Evolutionary conservation across 1,139 yeast genomes (phyloP).

Genomic region (Saccharomycopsis hybrid): DNA sequence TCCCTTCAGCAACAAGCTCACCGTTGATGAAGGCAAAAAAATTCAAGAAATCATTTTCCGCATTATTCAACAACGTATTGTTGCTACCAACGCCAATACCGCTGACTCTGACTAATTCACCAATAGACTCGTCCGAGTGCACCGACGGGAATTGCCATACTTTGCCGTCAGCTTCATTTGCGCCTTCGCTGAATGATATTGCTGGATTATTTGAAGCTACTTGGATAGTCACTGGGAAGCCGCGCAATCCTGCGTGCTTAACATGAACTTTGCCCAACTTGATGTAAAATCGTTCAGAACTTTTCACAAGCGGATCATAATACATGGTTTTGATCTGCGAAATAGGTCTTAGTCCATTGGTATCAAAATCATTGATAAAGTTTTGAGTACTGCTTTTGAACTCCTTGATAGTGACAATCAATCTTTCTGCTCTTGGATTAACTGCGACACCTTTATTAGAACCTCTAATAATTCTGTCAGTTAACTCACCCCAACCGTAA

Average conservation of each 20-base stretch:
- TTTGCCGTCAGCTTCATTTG: constrained; percentile 49
- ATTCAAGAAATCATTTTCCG: constrained; percentile 46
- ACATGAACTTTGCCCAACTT: constrained; percentile 46
- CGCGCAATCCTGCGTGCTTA: constrained; percentile 32
- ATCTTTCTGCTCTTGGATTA: constrained; percentile 73
- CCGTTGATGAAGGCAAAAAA: constrained; percentile 64
- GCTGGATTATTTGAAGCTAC: constrained; percentile 37
- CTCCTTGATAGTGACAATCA: constrained; percentile 69
- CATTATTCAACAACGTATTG: constrained; percentile 25
- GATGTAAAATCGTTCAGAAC: constrained; percentile 55
- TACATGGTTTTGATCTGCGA: constrained; percentile 56
- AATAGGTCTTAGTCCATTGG: constrained; percentile 44
- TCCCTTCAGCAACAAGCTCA: constrained; percentile 50
- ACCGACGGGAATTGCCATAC: constrained; percentile 75
- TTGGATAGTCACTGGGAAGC: constrained; percentile 39
- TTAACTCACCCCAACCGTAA: constrained; percentile 87
- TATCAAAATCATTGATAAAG: constrained; percentile 36
- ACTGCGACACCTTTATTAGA: constrained; percentile 74
- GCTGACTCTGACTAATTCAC: constrained; percentile 58
- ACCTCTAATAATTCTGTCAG: constrained; percentile 73
- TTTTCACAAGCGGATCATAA: constrained; percentile 56
- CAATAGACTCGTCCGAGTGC: constrained; percentile 64
- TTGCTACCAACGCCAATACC: constrained; percentile 38
- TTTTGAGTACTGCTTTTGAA: constrained; percentile 48
- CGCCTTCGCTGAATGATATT: constrained; percentile 57